Evolutionary conservation across 2,329 filamentous ascomycete species (phyloP).

Genomic region (Ambrosiella cleistominuta): DNA sequence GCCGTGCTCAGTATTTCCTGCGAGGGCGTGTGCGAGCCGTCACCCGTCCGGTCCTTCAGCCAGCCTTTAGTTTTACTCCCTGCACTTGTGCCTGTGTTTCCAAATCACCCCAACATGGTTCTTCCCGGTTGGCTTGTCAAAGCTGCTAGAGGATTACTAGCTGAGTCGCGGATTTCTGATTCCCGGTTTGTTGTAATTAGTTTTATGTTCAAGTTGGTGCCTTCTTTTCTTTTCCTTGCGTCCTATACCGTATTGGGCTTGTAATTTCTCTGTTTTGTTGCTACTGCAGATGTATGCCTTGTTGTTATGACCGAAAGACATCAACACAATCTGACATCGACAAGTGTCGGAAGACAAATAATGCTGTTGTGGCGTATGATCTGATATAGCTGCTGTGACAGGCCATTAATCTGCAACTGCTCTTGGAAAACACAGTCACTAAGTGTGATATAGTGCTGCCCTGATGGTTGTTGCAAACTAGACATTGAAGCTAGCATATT

Average conservation of each 20-base stretch:
- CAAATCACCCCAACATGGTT: not conserved
- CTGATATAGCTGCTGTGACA: not conserved
- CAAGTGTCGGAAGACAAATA: not conserved
- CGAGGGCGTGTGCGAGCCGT: not conserved
- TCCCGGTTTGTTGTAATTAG: not conserved
- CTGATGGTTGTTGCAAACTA: not conserved
- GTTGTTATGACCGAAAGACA: not conserved
- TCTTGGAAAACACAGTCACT: not conserved
- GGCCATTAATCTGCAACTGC: not conserved
- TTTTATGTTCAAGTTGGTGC: not conserved
- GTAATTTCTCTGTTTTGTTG: too few species aligned
- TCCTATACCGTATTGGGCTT: too few species aligned
- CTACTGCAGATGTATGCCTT: too few species aligned
- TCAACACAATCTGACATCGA: not conserved
- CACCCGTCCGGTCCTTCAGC: not conserved
- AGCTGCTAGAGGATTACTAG: not conserved
- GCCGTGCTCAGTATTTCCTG: not conserved
- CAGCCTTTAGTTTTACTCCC: not conserved
- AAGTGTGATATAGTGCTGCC: not conserved
- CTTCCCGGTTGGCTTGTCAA: not conserved
- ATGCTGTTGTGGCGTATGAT: not conserved
- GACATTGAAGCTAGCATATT: too few species aligned
- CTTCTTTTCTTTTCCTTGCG: not conserved
- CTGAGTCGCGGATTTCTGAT: not conserved
- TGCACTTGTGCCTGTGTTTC: not conserved